These are phyloP conservation scores for Passiflora organensis DNA, from an alignment of 345 rosid species.

Conservation along the genomic window DNA sequence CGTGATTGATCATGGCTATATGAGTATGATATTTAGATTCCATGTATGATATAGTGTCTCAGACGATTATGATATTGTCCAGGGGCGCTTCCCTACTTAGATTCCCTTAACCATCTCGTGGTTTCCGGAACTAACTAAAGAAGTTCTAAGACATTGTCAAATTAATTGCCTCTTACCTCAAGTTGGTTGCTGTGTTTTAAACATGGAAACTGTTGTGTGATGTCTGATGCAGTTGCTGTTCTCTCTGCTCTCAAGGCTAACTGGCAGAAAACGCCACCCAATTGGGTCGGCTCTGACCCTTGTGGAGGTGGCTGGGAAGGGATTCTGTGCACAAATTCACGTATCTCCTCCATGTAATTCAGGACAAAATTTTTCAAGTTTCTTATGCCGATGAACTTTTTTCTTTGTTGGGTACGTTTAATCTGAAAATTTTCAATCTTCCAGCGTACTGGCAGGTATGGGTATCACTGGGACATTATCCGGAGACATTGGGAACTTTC, in stretches of 20 bases:
- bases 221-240: background rate
- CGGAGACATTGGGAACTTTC: background rate
- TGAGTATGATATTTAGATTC: background rate
- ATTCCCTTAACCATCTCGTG: background rate
- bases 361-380: background rate
- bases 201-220: background rate
- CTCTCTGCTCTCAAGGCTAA: background rate
- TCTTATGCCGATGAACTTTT: background rate
- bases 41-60: too few relatives aligned
- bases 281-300: constrained; percentile 4
- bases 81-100: background rate
- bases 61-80: too few relatives aligned
- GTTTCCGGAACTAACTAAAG: background rate
- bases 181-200: background rate
- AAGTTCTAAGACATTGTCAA: background rate
- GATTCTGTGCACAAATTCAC: constrained; percentile 2
- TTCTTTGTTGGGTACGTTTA: background rate
- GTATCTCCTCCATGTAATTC: constrained; percentile 6
- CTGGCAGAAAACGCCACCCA: constrained; percentile 5
- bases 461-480: background rate
- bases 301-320: constrained; percentile 9
- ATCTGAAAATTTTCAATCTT: background rate
- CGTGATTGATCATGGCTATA: background rate
- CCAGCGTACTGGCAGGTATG: background rate
- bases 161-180: background rate